A percentile compares a stretch with the other conserved stretches of the same genome.
Conservation (phyloP, 371 early-diverging fungal species). For the Parasitella parasitica region DNA sequence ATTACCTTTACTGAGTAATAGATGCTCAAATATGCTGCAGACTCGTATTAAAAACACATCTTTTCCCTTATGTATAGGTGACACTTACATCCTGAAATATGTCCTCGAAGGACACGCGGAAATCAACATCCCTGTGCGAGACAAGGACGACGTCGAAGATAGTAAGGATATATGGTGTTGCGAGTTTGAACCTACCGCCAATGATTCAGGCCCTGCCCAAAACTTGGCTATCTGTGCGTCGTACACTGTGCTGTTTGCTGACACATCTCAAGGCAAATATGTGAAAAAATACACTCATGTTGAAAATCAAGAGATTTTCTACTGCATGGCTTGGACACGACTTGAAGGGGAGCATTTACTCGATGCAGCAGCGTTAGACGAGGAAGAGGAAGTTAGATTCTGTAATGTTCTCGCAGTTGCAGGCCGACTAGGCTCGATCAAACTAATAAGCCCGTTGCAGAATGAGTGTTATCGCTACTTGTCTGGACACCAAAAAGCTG, state of each 20-base stretch:
- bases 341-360: slow-evolving; percentile 13
- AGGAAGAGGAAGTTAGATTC: slow-evolving; percentile 14
- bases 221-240: slow-evolving; percentile 48
- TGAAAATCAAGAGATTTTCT: slow-evolving; percentile 54
- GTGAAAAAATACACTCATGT: slow-evolving; percentile 58
- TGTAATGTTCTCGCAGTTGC: slow-evolving; percentile 54
- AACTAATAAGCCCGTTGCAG: slow-evolving; percentile 53
- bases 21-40: background rate
- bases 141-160: slow-evolving; percentile 10
- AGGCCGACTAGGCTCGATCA: slow-evolving; percentile 58
- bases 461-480: slow-evolving; percentile 57
- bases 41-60: no score
- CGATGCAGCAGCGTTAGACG: background rate
- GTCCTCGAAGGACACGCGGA: slow-evolving; percentile 23
- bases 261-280: slow-evolving; percentile 46
- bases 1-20: background rate
- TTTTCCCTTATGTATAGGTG: background rate
- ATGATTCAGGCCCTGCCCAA: background rate
- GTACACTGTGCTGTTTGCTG: slow-evolving; percentile 50
- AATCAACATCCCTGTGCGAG: slow-evolving; percentile 13
- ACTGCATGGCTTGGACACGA: slow-evolving; percentile 57
- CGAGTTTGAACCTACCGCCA: slow-evolving; percentile 32
- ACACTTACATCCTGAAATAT: slow-evolving; percentile 6
- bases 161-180: slow-evolving; percentile 41
- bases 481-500: slow-evolving; percentile 48